phyloP scores from a whole-genome alignment of 495 filamentous ascomycete genomes.

The Trichoderma asperelloides region DNA sequence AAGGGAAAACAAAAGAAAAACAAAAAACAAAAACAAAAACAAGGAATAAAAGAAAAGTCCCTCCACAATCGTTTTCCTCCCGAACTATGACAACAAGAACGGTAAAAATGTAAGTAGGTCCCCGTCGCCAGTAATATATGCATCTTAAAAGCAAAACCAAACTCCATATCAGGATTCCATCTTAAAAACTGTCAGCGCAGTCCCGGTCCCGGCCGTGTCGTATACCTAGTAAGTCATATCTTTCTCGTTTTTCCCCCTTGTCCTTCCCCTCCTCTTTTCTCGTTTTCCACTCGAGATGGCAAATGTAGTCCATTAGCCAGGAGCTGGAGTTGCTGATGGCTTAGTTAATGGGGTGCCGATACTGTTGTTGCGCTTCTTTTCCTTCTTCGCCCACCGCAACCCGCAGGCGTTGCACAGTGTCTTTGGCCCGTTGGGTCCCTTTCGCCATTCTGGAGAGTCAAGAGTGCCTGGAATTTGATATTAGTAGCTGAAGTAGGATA shows the following conservation, averaged over 20 bases:
- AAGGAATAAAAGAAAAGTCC: background rate
- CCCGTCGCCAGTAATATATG: conserved; percentile 4
- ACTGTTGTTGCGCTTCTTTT: conserved; percentile 50
- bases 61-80: background rate
- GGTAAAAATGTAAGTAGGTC: background rate
- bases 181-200: background rate
- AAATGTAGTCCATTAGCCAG: background rate
- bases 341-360: background rate
- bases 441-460: conserved; percentile 94
- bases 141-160: background rate
- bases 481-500: background rate
- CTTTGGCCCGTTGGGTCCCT: conserved; percentile 88
- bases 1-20: background rate
- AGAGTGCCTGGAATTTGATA: conserved; percentile 45
- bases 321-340: background rate
- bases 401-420: conserved; percentile 97
- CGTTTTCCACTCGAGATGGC: background rate
- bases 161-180: conserved; percentile 3
- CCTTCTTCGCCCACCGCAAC: conserved; percentile 73
- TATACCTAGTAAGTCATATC: background rate
- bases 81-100: background rate
- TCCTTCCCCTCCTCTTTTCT: background rate
- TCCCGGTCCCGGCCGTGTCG: background rate
- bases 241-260: background rate
- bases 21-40: background rate